These are phyloP conservation scores for Pseudocercospora fuligena DNA, from an alignment of 2,329 filamentous ascomycete species.

Conservation along the genomic window DNA sequence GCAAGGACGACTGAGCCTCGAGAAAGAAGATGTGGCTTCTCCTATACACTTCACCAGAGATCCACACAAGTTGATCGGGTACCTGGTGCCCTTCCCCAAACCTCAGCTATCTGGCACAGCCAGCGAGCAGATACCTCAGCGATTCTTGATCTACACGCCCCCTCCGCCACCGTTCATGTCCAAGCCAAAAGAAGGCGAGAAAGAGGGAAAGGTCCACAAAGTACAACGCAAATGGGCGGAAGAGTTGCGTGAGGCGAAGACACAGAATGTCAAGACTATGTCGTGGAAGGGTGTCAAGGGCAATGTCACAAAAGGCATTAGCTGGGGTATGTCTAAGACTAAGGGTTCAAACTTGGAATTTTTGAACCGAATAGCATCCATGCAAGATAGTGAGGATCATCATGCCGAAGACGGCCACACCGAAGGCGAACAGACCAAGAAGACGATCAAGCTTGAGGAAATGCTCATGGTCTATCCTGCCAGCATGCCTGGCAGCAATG, in stretches of 20 bases:
- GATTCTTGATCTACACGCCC: slow-evolving; percentile 53
- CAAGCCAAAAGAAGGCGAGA: slow-evolving; percentile 48
- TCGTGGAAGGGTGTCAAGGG: slow-evolving; percentile 53
- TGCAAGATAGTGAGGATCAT: slow-evolving; percentile 12
- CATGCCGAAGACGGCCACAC: slow-evolving; percentile 23
- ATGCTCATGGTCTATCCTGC: slow-evolving; percentile 49
- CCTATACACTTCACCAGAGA: slow-evolving; percentile 49
- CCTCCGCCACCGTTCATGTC: slow-evolving; percentile 48
- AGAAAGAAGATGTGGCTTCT: slow-evolving; percentile 27
- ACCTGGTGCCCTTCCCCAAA: slow-evolving; percentile 52
- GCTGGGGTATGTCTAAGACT: slow-evolving; percentile 47
- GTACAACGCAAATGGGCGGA: slow-evolving; percentile 53
- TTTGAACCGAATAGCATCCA: slow-evolving; percentile 44
- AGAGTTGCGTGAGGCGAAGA: slow-evolving; percentile 50
- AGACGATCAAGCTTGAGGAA: slow-evolving; percentile 42
- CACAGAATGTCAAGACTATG: slow-evolving; percentile 40
- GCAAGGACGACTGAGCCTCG: slow-evolving; percentile 17
- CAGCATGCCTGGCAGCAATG: slow-evolving; percentile 30
- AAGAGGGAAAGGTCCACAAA: slow-evolving; percentile 50
- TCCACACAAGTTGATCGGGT: slow-evolving; percentile 49
- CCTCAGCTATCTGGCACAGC: slow-evolving; percentile 40
- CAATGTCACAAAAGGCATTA: slow-evolving; percentile 47
- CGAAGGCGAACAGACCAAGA: slow-evolving; percentile 32
- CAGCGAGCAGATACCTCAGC: slow-evolving; percentile 42
- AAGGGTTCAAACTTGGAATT: slow-evolving; percentile 51